phyloP scores from a whole-genome alignment of 495 filamentous ascomycete genomes.

The Hypomontagnella monticulosa region DNA sequence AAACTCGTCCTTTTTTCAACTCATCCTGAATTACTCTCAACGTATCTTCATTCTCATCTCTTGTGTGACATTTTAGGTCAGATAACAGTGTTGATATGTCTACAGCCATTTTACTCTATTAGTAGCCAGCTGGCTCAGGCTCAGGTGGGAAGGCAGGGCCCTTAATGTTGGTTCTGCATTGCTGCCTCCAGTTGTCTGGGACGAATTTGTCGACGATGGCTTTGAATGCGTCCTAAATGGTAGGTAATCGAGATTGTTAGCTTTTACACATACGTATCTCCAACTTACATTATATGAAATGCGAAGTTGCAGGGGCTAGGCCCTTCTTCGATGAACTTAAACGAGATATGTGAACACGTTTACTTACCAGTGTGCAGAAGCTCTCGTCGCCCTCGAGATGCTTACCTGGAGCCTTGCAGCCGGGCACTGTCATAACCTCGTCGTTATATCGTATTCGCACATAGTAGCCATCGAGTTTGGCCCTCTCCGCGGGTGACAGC shows the following conservation, averaged over 20 bases:
- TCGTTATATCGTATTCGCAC: conserved; percentile 98
- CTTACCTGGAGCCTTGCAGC: conserved; percentile 78
- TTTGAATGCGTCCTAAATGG: conserved; percentile 82
- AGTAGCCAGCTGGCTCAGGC: conserved; percentile 66
- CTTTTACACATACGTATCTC: not conserved
- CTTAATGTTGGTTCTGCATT: conserved; percentile 75
- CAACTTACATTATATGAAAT: too few relatives aligned
- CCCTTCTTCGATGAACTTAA: too few relatives aligned
- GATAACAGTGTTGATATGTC: too few relatives aligned
- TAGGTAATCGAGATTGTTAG: conserved; percentile 10
- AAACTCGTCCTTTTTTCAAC: too few relatives aligned
- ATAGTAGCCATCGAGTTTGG: conserved; percentile 75
- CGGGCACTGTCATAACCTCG: conserved; percentile 77
- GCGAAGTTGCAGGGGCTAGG: too few relatives aligned
- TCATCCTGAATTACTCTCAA: too few relatives aligned
- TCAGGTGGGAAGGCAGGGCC: conserved; percentile 61
- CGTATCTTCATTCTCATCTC: too few relatives aligned
- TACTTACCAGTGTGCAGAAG: conserved; percentile 86
- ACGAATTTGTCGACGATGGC: conserved; percentile 89
- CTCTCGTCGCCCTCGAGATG: conserved; percentile 89
- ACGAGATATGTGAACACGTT: too few relatives aligned
- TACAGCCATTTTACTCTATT: conserved; percentile 1
- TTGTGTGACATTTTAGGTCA: too few relatives aligned
- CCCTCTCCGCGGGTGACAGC: conserved; percentile 60
- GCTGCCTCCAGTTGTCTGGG: conserved; percentile 78